Base-by-base conservation (phyloP, 2,329 filamentous ascomycete genomes). In the Calcarisporium arbuscula region DNA sequence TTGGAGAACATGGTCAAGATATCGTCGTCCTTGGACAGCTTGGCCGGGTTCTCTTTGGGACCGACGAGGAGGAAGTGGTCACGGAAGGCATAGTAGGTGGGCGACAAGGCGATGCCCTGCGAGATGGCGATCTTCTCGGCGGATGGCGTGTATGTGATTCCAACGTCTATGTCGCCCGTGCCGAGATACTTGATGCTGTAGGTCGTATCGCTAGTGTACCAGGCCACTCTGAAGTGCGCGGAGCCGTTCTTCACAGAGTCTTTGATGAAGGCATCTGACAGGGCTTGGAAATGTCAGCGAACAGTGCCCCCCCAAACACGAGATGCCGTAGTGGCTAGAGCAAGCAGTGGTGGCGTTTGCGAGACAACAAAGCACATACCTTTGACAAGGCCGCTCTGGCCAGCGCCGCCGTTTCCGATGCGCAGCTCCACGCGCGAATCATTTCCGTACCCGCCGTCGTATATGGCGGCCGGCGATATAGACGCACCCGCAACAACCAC, bases 31-130 rank as follows among this genome's bases (percentile, higher is more conserved):
- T 51, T 41, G 15, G 51, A 48, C 7, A 64, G 40, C 1, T 52
- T 53, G 6, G 57, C 58, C 4, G 55, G 54, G 40, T 63, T 64
- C 8, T 49, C 41, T 25, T 31, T 33, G 8, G 56, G 56, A 0
- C 65, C 67, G 5, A 61, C 56, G 3, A 70, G 57, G 20, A 66
- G 48, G 40, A 68, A 68, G 36, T 69, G 65, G 34, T 70, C 67
- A 5, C 62, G 61, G 48, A 64, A 70, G 8, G 57, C 53, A 40
- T 68, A 67, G 36, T 53, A 47, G 26, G 42, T 49, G 3, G 50
- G 47, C 2, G 34, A 32, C 6, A 28, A 36, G 22, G 62, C 62
- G 27, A 58, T 58, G 12, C 58, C 60, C 30, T 63, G 54, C 4
- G 55, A 40, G 19, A 66, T 60, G 6, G 67, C 66, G 21, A 67